Evolutionary conservation across 768 basidiomycete species (phyloP), one percentile per base, ranked within the genome.

Genomic region (Dictyophora rubrovolvata): DNA sequence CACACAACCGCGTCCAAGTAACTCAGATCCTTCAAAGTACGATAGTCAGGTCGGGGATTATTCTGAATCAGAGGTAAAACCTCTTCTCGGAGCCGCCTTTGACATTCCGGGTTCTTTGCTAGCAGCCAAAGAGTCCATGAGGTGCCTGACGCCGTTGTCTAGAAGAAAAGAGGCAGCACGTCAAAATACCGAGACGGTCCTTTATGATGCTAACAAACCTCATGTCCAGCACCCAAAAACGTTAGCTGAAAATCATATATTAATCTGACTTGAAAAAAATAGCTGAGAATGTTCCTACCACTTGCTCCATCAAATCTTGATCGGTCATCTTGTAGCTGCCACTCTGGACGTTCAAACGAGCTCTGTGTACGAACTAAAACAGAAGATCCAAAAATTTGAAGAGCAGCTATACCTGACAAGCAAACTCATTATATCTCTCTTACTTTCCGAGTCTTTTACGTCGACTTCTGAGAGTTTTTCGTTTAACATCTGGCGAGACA

Each of bases 51-150:
- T 3, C 52, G 49, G n/a, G 62, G 23, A 18, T 59, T 47, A 28
- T 49, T 8, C 5, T 65, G 60, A 46, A 75, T 70, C 1, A 80
- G 60, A 0, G 76, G 72, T 0, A 69, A 64, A n/a, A 81, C 68
- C 67, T 86, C 83, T 4, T 76, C 75, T 5, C 83, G 76, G 2
- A 86, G 73, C 48, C 71, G 73, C 6, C 67, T 69, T 66, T 85
- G 84, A 53, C 73, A 68, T 18, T 74, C 72, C 3, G 71, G 75
- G 64, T 82, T 70, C 46, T 78, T 77, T 9, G 80, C 75, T 14
- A 84, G 74, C 21, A 79, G 71, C 79, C 79, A 81, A 8, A 81
- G 69, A 0, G 79, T 77, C 80, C 81, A 84, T 20, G 74, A 68
- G 22, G 77, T 61, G 17, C 77, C 78, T 49, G 75, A 73, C 0